Evolutionary conservation across 1,139 yeast species (phyloP), one percentile per base, ranked within the genome.

Genomic region (Arxiozyma bovina): DNA sequence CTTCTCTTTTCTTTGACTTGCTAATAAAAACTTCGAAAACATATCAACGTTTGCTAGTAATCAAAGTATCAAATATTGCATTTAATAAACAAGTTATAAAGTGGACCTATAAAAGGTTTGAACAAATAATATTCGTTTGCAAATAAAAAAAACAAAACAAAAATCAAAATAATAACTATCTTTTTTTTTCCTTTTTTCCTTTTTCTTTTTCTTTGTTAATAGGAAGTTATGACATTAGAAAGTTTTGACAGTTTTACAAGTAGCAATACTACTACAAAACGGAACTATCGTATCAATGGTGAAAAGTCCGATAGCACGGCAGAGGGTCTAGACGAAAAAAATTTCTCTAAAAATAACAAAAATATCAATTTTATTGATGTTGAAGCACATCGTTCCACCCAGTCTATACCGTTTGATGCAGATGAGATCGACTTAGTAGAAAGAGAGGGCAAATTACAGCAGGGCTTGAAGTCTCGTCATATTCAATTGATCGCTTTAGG

Each of bases 401-500:
- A 42, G 1, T 50, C 53, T 8, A 25, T 23, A 5, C 42, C 49
- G 21, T 17, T 45, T 11, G 38, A 38, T 41, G 49, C 48, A 40
- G 45, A 41, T 15, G 48, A 48, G 11, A 12, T 44, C 12, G 6
- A 30, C 0, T 21, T 12, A 3, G 42, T 43, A 3, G 51, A 51
- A 12, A 41, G 20, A 21, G 47, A 48, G 9, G 50, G 45, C 30
- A 45, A 45, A 22, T 45, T 60, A 20, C 40, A 82, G 50, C 76
- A 88, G 65, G 75, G 79, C 46, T 75, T 85, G 58, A 82, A 82
- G 63, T 75, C 73, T 83, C 85, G 83, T 63, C 85, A 81, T 60
- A 69, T 81, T 53, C 85, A 81, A 66, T 77, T 83, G 81, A 87
- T 88, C 70, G 94, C 95, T 50, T 80, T 88, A 63, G 96, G 96